Base-by-base conservation (phyloP, 768 basidiomycete genomes). In the Amanita brunnescens region DNA sequence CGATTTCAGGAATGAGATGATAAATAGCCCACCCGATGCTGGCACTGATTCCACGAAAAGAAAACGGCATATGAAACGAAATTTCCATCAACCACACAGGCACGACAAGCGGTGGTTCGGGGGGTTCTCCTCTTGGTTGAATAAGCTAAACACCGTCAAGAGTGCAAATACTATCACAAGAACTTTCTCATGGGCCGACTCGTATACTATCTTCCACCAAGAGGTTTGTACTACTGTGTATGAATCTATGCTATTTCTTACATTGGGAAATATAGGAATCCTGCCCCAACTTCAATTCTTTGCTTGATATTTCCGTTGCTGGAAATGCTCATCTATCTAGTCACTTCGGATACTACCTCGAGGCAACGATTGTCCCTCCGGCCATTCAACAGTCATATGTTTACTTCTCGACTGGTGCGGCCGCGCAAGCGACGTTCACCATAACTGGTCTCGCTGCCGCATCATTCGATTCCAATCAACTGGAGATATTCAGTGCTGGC, bases 291-390 rank as follows among this genome's bases (percentile, higher is more conserved):
- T 61, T 61, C 43, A 20, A 20, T 5, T 57, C 56, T 16, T 54
- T 47, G 29, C 47, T 62, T 9, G 59, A 60, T 46, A 58, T 62
- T 26, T 52, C 39, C 50, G 50, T 57, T 32, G 5, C 51, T 53
- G 53, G 58, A 41, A 34, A 30, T 51, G 47, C 43, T 10, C 34
- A 47, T 10, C 18, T 55, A 14, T 50, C 57, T 14, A 52, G 35
- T 26, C 51, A 37, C 1, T 62, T 59, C 23, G 61, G 61, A 7
- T 62, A 58, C 26, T 62, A 62, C 47, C 56, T 62, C 14, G 56
- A 62, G 35, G 59, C 58, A 1, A 59, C 56, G 6, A 49, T 62
- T 24, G 51, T 62, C 2, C 61, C 61, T 20, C 59, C 61, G 6
- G 54, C 54, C 2, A 43, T 62, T 10, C 60, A 61, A 47, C 56